Evolutionary conservation across 2,329 filamentous ascomycete genomes (phyloP), one percentile per base, ranked within the genome.

Genomic region (Cercospora nicotianae): DNA sequence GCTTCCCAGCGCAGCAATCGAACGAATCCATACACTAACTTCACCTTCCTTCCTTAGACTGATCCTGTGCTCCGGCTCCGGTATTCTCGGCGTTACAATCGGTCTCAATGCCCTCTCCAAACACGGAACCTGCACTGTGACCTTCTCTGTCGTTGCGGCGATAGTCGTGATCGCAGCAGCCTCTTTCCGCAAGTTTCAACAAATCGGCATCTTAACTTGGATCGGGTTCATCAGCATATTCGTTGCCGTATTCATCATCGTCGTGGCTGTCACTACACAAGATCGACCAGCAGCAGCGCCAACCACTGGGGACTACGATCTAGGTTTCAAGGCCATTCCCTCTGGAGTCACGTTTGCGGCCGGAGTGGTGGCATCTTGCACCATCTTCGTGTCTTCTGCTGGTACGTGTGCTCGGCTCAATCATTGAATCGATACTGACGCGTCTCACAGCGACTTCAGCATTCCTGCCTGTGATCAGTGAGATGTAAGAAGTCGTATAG

Each of bases 401-500:
- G 74, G 62, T 45, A 23, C 18, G 51, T 58, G 9, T 42, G 16
- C 20, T 42, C 7, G 18, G 18, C 2, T 3, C 16, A 12, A 20
- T 6, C 9, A 12, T 5, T 20, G 28, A 20, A 55, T 30, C 53
- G n/a, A 10, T 28, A 86, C 31, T 59, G 12, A 59, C 30, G 5
- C 2, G 31, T 59, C 30, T 36, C 10, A 31, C 20, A 64, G 62
- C 85, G 18, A 89, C 87, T 0, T 85, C 84, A 0, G 86, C 86
- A 1, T 90, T 89, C 73, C 78, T 90, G 1, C 87, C 87, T 4
- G 86, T 90, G 67, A 90, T 90, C 63, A 86, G 85, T 0, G 89
- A 90, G 78, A 90, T 90, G 62, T 64, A 53, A 64, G 62, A 42
- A 28, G 33, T 20, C 8, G 10, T 20, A 23, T 20, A 12, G n/a